Conservation (phyloP, 352 stramenopile species). For the Phytophthora megakarya region DNA sequence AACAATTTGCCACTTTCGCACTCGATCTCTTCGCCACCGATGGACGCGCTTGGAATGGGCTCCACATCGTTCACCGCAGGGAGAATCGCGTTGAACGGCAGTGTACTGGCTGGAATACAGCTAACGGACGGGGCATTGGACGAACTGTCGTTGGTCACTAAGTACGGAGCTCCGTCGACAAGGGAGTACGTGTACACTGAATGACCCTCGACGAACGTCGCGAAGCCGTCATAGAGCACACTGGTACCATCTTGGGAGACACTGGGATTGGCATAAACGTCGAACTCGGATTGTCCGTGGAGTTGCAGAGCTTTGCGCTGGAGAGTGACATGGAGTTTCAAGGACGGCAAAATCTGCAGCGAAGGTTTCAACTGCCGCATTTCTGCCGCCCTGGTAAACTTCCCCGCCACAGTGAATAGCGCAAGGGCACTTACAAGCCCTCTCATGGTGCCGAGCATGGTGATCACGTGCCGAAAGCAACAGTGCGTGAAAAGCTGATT, state of each 20-base stretch:
- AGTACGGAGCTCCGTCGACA: constrained; percentile 31
- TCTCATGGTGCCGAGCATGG: constrained; percentile 5
- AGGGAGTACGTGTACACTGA: constrained; percentile 35
- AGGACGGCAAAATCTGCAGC: too few species aligned
- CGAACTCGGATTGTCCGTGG: constrained; percentile 30
- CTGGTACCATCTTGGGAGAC: constrained; percentile 21
- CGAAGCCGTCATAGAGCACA: constrained; percentile 35
- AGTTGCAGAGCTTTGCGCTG: constrained; percentile 32
- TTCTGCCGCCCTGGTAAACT: neutral
- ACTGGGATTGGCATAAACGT: constrained; percentile 34
- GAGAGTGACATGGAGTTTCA: constrained; percentile 43
- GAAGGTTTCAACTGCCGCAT: constrained; percentile 1
- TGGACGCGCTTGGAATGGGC: constrained; percentile 17
- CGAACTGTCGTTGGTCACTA: constrained; percentile 23
- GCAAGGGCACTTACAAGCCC: constrained; percentile 4
- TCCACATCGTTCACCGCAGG: constrained; percentile 17
- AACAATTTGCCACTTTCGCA: constrained; percentile 33
- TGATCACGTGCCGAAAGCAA: neutral
- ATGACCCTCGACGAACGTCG: constrained; percentile 29
- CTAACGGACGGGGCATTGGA: constrained; percentile 10
- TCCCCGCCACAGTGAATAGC: neutral
- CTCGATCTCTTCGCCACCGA: constrained; percentile 15
- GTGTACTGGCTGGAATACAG: constrained; percentile 21
- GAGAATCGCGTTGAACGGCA: constrained; percentile 32
- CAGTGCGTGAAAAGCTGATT: too few species aligned